phyloP scores from a whole-genome alignment of 495 filamentous ascomycete genomes.

The Podospora conica region DNA sequence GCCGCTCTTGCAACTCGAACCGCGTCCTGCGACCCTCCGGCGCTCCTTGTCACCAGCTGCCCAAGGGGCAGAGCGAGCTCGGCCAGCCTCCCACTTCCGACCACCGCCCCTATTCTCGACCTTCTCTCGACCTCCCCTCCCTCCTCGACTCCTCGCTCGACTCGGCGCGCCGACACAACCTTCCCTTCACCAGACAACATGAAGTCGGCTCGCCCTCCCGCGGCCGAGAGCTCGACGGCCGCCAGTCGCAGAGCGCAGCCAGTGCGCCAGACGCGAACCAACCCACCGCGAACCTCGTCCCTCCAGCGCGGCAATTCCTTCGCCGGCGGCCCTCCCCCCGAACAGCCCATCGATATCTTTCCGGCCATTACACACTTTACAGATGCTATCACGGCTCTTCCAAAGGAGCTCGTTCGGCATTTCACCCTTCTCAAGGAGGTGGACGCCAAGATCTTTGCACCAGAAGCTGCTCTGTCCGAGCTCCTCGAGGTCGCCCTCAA shows the following conservation, averaged over 20 bases:
- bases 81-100: neutral
- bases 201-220: conserved; percentile 47
- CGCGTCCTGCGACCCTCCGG: neutral
- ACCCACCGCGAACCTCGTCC: conserved; percentile 44
- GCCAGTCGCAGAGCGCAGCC: conserved; percentile 53
- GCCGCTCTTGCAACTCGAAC: neutral
- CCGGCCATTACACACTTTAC: conserved; percentile 93
- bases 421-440: conserved; percentile 94
- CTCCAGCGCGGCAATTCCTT: conserved; percentile 41
- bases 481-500: conserved; percentile 62
- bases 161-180: neutral
- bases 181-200: conserved; percentile 24
- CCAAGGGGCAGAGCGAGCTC: neutral
- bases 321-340: conserved; percentile 35
- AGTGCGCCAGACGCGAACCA: conserved; percentile 53
- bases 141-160: neutral
- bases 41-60: neutral
- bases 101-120: neutral
- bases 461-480: conserved; percentile 63
- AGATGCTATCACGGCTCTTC: conserved; percentile 85
- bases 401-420: conserved; percentile 88
- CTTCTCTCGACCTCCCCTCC: neutral
- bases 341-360: conserved; percentile 61
- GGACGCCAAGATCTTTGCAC: conserved; percentile 83
- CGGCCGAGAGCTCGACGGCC: conserved; percentile 33